Base-by-base conservation (phyloP, 2,329 filamentous ascomycete genomes). In the Ophiostoma angusticollis region DNA sequence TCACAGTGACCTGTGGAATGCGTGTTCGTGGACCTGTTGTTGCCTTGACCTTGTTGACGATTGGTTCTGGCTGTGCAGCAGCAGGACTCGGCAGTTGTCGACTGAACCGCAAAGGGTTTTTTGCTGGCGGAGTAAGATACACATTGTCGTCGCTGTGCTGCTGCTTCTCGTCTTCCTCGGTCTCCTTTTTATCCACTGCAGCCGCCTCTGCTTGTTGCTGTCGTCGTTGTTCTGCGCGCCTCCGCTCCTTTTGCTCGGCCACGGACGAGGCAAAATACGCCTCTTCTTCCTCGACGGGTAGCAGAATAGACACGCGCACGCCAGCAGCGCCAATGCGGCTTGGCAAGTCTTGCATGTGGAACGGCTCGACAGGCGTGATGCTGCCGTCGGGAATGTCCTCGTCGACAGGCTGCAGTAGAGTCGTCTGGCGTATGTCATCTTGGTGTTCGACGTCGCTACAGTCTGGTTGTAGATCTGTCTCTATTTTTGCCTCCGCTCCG, bases 301-400 rank as follows among this genome's bases (percentile, higher is more conserved):
- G 50, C 8, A 54, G 47, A 3, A 53, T 44, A 3, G 52, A 50
- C 6, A 55, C 40, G 11, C 50, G 51, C n/a, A 56, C 50, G 19
- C 58, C 56, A n/a, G 58, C 54, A 5, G 60, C 60, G 33, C 58
- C 59, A 35, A 65, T 62, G 25, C 60, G 56, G 22, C 53, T 54
- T n/a, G 63, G 56, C 12, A 71, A 50, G 24, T 64, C 61, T 24
- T 72, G 61, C 7, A 70, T 58, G 44, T 68, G 61, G 40, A 72
- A 70, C 3, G 68, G 63, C 39, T 70, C 68, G 6, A 62, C 52
- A 0, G 66, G 62, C 3, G 63, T 66, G 12, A 57, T 56, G 36
- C 50, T 57, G 17, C 54, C 54, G 18, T 61, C 59, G 5, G 49
- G 37, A 21, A 37, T 31, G 13, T 14, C 22, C 16, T 5, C 14